Conservation (phyloP, 2,329 filamentous ascomycete species). For the Stemphylium vesicarium region DNA sequence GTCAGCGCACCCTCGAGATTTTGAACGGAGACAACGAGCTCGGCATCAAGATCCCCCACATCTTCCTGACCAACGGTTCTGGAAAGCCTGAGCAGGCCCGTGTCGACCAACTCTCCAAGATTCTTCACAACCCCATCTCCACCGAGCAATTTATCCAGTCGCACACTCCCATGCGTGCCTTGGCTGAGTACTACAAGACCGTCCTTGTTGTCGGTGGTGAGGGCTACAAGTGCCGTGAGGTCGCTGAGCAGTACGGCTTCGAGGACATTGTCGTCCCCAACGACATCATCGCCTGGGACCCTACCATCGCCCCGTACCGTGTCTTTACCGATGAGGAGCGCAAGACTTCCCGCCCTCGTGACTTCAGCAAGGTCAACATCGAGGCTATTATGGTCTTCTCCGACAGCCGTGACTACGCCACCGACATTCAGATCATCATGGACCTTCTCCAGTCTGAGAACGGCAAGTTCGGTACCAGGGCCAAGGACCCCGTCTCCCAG, state of each 20-base stretch:
- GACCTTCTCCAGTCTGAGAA: constrained; percentile 73
- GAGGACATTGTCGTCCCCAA: constrained; percentile 75
- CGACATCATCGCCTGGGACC: constrained; percentile 74
- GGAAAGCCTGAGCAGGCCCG: constrained; percentile 72
- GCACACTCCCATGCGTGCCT: constrained; percentile 77
- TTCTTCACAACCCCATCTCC: constrained; percentile 68
- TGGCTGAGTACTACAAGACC: constrained; percentile 77
- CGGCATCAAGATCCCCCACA: constrained; percentile 77
- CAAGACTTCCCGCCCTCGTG: constrained; percentile 69
- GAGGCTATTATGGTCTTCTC: constrained; percentile 78
- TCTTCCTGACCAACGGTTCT: constrained; percentile 77
- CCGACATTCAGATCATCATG: constrained; percentile 78
- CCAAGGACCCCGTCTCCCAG: constrained; percentile 68
- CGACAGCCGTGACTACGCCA: constrained; percentile 75
- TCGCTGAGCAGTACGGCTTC: constrained; percentile 76
- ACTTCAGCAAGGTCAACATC: constrained; percentile 75
- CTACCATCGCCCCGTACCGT: constrained; percentile 71
- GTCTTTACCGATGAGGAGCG: constrained; percentile 72
- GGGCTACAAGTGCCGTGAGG: constrained; percentile 75
- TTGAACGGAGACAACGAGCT: constrained; percentile 78
- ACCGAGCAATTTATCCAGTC: constrained; percentile 80
- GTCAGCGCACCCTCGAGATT: constrained; percentile 69
- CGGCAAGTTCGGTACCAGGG: constrained; percentile 68
- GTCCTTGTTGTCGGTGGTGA: constrained; percentile 78
- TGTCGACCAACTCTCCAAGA: constrained; percentile 70